Evolutionary conservation across 1,139 yeast species (phyloP).

Genomic region (Taphrina populina): DNA sequence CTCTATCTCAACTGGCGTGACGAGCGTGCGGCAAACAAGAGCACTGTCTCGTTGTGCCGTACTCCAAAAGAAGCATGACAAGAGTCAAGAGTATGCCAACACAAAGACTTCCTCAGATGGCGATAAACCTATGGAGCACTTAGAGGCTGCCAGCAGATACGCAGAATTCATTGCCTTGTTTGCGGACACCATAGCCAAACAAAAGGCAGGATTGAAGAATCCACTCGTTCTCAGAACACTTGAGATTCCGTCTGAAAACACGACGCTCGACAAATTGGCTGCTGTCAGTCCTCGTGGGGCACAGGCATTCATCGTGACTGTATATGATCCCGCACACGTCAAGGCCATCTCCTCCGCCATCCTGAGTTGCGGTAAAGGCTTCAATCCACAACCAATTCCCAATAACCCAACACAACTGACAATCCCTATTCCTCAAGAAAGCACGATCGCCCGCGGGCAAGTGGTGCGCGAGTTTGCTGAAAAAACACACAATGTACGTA

Average conservation of each 20-base stretch:
- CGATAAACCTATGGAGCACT: no score
- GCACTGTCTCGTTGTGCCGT: neutral
- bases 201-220: conserved; percentile 10
- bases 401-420: conserved; percentile 17
- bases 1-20: no score
- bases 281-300: conserved; percentile 17
- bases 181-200: no score
- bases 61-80: neutral
- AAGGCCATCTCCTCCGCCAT: conserved; percentile 21
- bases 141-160: no score
- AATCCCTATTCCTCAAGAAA: conserved; percentile 15
- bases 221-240: conserved; percentile 6
- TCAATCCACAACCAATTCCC: conserved; percentile 28
- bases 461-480: neutral
- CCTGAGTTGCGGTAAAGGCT: conserved; percentile 13
- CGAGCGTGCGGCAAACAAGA: no score
- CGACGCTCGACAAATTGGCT: conserved; percentile 1
- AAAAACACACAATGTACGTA: no score
- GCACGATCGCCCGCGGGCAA: neutral
- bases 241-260: conserved; percentile 5
- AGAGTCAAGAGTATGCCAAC: no score
- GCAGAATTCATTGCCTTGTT: no score
- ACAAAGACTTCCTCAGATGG: no score
- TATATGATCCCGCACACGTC: conserved; percentile 28
- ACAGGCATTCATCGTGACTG: conserved; percentile 26